Base-by-base conservation (phyloP, 257 asterid species). In the Jasminum sambac region DNA sequence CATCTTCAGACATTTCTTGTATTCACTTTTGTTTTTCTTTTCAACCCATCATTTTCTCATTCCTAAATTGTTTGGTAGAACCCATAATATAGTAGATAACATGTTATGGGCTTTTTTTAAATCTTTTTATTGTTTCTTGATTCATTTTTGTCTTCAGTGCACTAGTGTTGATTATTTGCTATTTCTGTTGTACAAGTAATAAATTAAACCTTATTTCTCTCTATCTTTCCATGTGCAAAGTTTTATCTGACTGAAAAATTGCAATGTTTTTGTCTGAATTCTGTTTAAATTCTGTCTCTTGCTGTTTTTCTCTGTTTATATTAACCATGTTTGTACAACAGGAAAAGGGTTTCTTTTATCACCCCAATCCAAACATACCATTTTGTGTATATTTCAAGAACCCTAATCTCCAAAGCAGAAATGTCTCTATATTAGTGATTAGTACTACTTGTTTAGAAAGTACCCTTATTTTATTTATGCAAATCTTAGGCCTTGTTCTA, bases 151-250 rank as follows among this genome's bases (percentile, higher is more conserved):
- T 63, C 69, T 77, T 64, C 77, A 1, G 36, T 30, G 36, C 36
- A 30, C 36, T 30, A n/a, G 81, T 66, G 66, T 73, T 8, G 21
- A 38, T 65, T 78, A 62, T 42, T 69, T 74, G 72, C 79, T 76
- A 74, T 73, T 76, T 73, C 70, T 72, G 72, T 79, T 72, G 66
- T 69, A 52, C 77, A 60, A 78, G 82, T 72, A 66, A n/a, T n/a
- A n/a, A n/a, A n/a, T n/a, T n/a, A n/a, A 39, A 63, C 76, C 41
- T 43, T 21, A 55, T 55, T 55, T 55, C 62, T 55, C 16, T 55
- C 34, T 55, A 6, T 55, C 34, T 21, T 64, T 23, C 38, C 43
- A 5, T 42, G 16, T 16, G 43, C 43, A 11, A 19, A 21, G 41
- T 70, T 58, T 65, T 58, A 72, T 64, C 46, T 40, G 59, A 17